Evolutionary conservation across 257 asterid species (phyloP).

Genomic region (Verbascum thapsus): DNA sequence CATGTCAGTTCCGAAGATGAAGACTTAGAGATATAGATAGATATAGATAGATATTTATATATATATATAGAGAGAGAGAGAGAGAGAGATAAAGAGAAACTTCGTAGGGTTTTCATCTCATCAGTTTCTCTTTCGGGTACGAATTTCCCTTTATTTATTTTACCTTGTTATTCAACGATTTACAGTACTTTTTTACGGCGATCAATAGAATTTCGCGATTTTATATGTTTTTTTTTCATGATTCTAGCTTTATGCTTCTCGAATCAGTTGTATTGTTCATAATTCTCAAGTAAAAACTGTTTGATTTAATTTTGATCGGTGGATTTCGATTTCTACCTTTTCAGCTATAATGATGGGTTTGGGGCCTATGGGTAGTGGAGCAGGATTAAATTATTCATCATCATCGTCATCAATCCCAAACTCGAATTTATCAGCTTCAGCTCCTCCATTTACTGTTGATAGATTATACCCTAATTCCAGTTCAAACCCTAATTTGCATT

Average conservation of each 20-base stretch:
- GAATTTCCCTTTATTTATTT: slow-evolving; percentile 10
- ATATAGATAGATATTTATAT: no score
- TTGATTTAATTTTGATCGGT: slow-evolving; percentile 44
- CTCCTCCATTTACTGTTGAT: slow-evolving; percentile 96
- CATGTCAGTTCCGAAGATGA: slow-evolving; percentile 31
- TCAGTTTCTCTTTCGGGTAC: slow-evolving; percentile 38
- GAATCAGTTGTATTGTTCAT: slow-evolving; percentile 11
- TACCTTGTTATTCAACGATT: neutral
- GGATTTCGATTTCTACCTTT: slow-evolving; percentile 18
- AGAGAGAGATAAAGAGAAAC: slow-evolving; percentile 22
- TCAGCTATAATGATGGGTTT: slow-evolving; percentile 65
- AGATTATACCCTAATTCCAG: slow-evolving; percentile 56
- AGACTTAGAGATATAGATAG: neutral
- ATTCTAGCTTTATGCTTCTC: neutral
- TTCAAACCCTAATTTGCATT: slow-evolving; percentile 49
- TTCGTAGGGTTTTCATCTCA: slow-evolving; percentile 30
- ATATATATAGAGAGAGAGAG: no score
- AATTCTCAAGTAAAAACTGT: slow-evolving; percentile 18
- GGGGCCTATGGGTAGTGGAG: slow-evolving; percentile 52
- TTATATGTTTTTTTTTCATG: neutral
- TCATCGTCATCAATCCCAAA: slow-evolving; percentile 42
- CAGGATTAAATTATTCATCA: slow-evolving; percentile 54
- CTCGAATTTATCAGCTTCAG: slow-evolving; percentile 85
- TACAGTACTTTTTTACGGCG: no score
- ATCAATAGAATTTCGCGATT: no score